Evolutionary conservation across 2,329 filamentous ascomycete genomes (phyloP).

Genomic region (Pseudogymnoascus sp.): DNA sequence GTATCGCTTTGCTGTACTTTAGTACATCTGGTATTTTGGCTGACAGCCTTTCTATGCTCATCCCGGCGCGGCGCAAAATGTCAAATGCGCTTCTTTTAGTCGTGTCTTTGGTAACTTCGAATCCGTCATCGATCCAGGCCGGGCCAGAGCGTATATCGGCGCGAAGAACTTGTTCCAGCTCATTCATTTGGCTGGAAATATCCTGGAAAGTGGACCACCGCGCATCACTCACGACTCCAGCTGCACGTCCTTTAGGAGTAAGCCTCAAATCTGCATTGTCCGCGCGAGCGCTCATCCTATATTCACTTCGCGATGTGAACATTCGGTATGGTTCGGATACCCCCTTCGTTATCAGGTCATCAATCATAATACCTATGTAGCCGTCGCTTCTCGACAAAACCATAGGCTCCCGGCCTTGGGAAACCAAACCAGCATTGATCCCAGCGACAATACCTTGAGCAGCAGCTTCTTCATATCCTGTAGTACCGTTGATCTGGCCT

Average conservation of each 20-base stretch:
- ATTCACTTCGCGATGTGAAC: constrained; percentile 95
- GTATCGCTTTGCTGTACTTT: constrained; percentile 50
- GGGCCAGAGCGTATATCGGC: constrained; percentile 49
- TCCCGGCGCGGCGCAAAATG: constrained; percentile 61
- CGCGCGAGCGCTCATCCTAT: constrained; percentile 81
- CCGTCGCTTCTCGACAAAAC: constrained; percentile 74
- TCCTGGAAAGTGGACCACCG: constrained; percentile 67
- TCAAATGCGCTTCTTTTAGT: constrained; percentile 67
- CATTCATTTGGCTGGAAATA: constrained; percentile 58
- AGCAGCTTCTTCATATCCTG: constrained; percentile 94
- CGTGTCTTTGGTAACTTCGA: constrained; percentile 59
- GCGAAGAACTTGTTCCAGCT: constrained; percentile 55
- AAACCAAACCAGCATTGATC: constrained; percentile 82
- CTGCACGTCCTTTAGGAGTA: constrained; percentile 66
- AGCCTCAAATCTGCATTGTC: constrained; percentile 91
- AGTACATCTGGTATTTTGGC: constrained; percentile 48
- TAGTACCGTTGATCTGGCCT: constrained; percentile 96
- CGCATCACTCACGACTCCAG: constrained; percentile 68
- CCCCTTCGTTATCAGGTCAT: constrained; percentile 93
- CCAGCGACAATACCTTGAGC: constrained; percentile 89
- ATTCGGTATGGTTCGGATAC: constrained; percentile 96
- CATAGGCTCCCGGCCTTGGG: constrained; percentile 57
- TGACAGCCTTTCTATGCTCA: constrained; percentile 50
- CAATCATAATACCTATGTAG: constrained; percentile 98
- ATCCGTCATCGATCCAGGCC: constrained; percentile 63